Evolutionary conservation across 306 rosid genomes (phyloP).

Genomic region (Cicer yamashitae): DNA sequence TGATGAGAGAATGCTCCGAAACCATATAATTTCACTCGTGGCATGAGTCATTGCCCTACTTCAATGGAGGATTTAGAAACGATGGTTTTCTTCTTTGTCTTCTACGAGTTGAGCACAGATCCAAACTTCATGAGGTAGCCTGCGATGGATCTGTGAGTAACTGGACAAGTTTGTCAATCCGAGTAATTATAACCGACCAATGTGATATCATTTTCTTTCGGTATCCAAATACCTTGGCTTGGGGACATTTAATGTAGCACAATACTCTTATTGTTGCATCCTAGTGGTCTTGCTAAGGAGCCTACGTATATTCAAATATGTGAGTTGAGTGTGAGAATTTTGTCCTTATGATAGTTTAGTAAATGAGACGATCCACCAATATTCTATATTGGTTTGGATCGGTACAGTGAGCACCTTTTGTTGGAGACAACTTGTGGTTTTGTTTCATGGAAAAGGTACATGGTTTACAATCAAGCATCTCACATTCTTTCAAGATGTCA

Average conservation of each 20-base stretch:
- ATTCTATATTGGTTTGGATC: too few relatives aligned
- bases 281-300: background rate
- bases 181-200: background rate
- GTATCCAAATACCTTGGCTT: background rate
- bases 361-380: too few relatives aligned
- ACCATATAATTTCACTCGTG: background rate
- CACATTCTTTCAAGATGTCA: background rate
- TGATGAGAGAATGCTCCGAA: too few relatives aligned
- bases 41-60: background rate
- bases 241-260: background rate
- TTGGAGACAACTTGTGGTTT: background rate
- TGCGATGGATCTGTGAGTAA: background rate
- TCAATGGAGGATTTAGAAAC: background rate
- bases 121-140: background rate
- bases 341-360: too few relatives aligned
- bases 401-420: too few relatives aligned
- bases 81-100: background rate
- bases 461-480: background rate
- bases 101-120: background rate
- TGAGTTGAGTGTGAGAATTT: too few relatives aligned
- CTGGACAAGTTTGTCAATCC: background rate
- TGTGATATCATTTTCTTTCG: background rate
- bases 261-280: background rate
- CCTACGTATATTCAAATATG: background rate
- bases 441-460: background rate